Base-by-base conservation (phyloP, 208 protist species). In the Acanthamoeba triangularis region DNA sequence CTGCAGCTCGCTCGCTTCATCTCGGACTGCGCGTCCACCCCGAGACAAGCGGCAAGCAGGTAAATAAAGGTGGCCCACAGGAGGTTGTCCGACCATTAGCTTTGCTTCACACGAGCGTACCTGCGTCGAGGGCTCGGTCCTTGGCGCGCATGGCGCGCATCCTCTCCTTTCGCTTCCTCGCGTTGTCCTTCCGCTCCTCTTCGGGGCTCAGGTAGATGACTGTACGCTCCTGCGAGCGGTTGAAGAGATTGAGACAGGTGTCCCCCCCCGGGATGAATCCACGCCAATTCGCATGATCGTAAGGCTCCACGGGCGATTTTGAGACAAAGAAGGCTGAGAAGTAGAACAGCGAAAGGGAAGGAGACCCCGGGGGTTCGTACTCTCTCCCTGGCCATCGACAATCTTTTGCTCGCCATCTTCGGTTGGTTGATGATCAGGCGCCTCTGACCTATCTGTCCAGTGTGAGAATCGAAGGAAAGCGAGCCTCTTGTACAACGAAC, bases 91-190 rank as follows among this genome's bases (percentile, higher is more conserved):
- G 7, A 20, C 61, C 16, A 30, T 41, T 3, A 5, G 59, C 25
- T n/a, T 65, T 65, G 59, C 59, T 2, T 28, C 14, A 65, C 20
- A 65, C 37, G 14, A 33, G 35, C n/a, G 41, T 6, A 80, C 72
- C 30, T 30, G 78, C 78, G 4, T 87, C 78, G 8, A 41, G 10
- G 6, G 49, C 78, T 63, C 78, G 41, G 30, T 87, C 41, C 47
- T 87, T 87, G 6, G 49, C 25, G 23, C 49, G 78, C 78, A 63
- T 33, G n/a, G 47, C 18, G 25, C 78, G 78, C 18, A 87, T 28
- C 10, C 52, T 87, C 49, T 87, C 78, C 52, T 87, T 87, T 3
- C 78, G 78, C 33, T 87, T 87, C 49, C 33, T 87, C 3, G 28
- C 30, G 35, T 80, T 47, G 6, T 41, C 41, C 72, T 49, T 49